Evolutionary conservation across 768 basidiomycete genomes (phyloP).

Genomic region (Tulasnella sp.): DNA sequence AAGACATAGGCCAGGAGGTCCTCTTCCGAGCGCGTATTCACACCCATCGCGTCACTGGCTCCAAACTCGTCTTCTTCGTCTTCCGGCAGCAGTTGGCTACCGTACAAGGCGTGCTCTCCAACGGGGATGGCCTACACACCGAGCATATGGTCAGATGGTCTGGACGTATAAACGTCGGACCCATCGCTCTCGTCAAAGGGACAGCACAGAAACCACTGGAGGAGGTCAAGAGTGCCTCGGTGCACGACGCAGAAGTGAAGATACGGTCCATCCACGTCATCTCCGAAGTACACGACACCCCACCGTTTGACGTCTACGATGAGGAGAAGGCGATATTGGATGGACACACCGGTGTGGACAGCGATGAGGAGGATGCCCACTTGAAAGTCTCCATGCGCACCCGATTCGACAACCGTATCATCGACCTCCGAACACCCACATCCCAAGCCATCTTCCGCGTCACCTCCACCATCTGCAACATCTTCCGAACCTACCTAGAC

Average conservation of each 20-base stretch:
- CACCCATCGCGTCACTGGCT: constrained; percentile 84
- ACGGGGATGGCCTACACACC: constrained; percentile 43
- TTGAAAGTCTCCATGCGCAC: constrained; percentile 48
- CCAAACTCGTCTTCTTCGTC: constrained; percentile 89
- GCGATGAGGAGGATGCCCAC: constrained; percentile 82
- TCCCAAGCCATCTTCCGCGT: constrained; percentile 93
- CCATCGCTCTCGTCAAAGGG: constrained; percentile 73
- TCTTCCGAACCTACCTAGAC: constrained; percentile 77
- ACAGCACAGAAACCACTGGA: constrained; percentile 64
- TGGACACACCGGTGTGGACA: constrained; percentile 53
- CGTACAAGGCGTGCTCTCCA: constrained; percentile 69
- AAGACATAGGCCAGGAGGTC: constrained; percentile 60
- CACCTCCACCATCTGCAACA: constrained; percentile 70
- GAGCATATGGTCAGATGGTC: constrained; percentile 97
- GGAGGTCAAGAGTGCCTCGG: constrained; percentile 81
- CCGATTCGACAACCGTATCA: constrained; percentile 2
- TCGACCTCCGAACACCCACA: constrained; percentile 58
- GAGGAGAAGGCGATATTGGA: constrained; percentile 50
- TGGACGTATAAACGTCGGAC: constrained; percentile 67
- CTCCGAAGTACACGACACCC: constrained; percentile 56
- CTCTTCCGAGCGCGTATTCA: constrained; percentile 82
- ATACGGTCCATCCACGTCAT: constrained; percentile 68
- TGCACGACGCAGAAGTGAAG: constrained; percentile 78
- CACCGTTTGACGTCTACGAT: constrained; percentile 89
- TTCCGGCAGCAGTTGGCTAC: constrained; percentile 79